A percentile compares a stretch with the other conserved stretches of the same genome.
Evolutionary conservation across 1,284 basidiomycete species (phyloP).

Genomic region (Pseudozyma hubeiensis): DNA sequence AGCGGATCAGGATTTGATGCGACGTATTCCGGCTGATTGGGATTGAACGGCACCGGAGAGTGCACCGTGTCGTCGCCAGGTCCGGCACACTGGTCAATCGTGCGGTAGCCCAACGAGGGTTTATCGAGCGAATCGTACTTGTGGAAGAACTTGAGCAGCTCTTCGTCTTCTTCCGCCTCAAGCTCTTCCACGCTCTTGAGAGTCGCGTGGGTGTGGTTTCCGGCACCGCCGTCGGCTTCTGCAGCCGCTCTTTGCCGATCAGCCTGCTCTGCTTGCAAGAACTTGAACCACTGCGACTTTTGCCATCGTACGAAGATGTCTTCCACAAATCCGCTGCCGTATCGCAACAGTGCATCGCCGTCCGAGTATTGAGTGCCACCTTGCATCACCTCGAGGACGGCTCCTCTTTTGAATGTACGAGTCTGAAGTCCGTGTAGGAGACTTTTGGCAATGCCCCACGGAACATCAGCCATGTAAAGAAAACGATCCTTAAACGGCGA

Average conservation of each 20-base stretch:
- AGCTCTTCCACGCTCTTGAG: constrained; percentile 34
- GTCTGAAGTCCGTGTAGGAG: constrained; percentile 50
- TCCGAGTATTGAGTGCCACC: constrained; percentile 38
- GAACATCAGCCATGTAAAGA: constrained; percentile 60
- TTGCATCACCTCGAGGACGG: constrained; percentile 45
- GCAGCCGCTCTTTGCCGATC: constrained; percentile 25
- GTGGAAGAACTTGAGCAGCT: constrained; percentile 33
- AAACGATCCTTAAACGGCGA: constrained; percentile 64
- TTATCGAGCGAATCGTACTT: constrained; percentile 45
- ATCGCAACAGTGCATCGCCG: constrained; percentile 35
- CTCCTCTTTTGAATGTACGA: constrained; percentile 40
- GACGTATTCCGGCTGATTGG: constrained; percentile 63
- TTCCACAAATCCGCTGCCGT: constrained; percentile 36
- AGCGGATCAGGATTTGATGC: constrained; percentile 47
- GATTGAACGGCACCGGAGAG: constrained; percentile 50
- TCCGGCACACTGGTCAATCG: constrained; percentile 57
- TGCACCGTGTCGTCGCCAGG: constrained; percentile 63
- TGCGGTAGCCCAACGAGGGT: constrained; percentile 65
- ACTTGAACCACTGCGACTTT: constrained; percentile 49
- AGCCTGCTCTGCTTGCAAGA: constrained; percentile 30
- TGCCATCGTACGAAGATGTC: constrained; percentile 50
- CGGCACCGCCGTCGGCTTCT: constrained; percentile 15
- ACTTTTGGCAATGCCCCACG: constrained; percentile 53
- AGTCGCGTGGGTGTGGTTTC: constrained; percentile 15
- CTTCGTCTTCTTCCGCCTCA: constrained; percentile 49